phyloP scores from a whole-genome alignment of 2,329 filamentous ascomycete species.

The Diaporthe vexans region DNA sequence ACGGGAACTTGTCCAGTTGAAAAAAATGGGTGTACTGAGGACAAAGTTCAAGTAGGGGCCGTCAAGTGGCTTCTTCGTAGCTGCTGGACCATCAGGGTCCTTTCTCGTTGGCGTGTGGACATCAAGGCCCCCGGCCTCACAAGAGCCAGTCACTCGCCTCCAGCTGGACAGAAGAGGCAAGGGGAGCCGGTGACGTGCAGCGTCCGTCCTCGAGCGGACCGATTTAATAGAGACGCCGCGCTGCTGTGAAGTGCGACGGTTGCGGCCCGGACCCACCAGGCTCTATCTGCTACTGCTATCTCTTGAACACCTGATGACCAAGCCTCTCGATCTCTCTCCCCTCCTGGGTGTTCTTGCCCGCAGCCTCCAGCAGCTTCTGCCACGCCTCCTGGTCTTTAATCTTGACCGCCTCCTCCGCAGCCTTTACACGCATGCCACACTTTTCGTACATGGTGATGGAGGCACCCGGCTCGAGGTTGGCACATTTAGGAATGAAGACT shows the following conservation, averaged over 20 bases:
- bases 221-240: not conserved
- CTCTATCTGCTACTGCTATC: conserved; percentile 46
- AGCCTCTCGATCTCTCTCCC: conserved; percentile 87
- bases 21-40: not conserved
- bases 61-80: too few species aligned
- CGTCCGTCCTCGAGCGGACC: not conserved
- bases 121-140: conserved; percentile 22
- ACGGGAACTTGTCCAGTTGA: not conserved
- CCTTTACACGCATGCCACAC: conserved; percentile 89
- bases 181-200: not conserved
- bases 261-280: not conserved
- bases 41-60: not conserved
- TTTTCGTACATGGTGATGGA: conserved; percentile 95
- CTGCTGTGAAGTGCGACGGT: not conserved
- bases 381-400: conserved; percentile 84
- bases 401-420: conserved; percentile 91
- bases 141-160: not conserved
- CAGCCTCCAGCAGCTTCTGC: conserved; percentile 79
- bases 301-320: conserved; percentile 71
- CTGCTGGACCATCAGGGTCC: conserved; percentile 12
- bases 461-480: conserved; percentile 75
- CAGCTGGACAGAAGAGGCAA: not conserved
- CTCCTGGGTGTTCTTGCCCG: conserved; percentile 76
- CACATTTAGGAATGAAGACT: conserved; percentile 90
- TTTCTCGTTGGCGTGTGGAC: not conserved